These are phyloP conservation scores for Annulohypoxylon truncatum DNA, from an alignment of 2,329 filamentous ascomycete genomes.

Conservation along the genomic window DNA sequence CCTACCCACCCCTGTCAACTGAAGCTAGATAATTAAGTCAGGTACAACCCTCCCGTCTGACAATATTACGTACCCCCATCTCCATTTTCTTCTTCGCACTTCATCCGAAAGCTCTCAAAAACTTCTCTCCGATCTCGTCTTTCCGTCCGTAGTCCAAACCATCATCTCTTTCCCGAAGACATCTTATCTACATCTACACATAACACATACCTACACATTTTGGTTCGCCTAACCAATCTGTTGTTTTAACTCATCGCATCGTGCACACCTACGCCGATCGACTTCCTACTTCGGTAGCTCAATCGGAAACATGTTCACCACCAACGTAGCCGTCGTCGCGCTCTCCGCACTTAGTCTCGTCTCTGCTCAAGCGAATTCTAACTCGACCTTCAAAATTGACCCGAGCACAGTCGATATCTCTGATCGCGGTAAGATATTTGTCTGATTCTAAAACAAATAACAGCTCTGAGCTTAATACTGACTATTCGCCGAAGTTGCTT, in stretches of 20 bases:
- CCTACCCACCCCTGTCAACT: constrained; percentile 16
- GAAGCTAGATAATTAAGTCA: constrained; percentile 13
- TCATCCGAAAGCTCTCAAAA: constrained; percentile 19
- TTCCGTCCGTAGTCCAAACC: constrained; percentile 6
- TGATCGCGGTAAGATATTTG: constrained; percentile 55
- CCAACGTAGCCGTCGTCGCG: constrained; percentile 55
- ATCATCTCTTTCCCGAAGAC: constrained; percentile 24
- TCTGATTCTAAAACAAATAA: neutral
- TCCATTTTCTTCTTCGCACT: constrained; percentile 12
- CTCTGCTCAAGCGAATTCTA: constrained; percentile 55
- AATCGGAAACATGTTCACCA: constrained; percentile 46
- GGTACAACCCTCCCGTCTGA: constrained; percentile 32
- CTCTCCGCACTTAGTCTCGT: constrained; percentile 58
- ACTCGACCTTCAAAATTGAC: constrained; percentile 60
- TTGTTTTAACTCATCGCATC: neutral
- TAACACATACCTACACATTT: constrained; percentile 14
- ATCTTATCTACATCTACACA: constrained; percentile 24
- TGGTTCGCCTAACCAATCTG: constrained; percentile 24
- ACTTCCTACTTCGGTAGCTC: neutral
- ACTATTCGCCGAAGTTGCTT: constrained; percentile 53
- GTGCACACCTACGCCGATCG: constrained; percentile 16
- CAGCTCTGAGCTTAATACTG: constrained; percentile 25
- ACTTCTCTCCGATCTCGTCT: constrained; percentile 25
- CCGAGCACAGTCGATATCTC: constrained; percentile 50
- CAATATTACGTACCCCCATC: constrained; percentile 35